A percentile compares a stretch with the other conserved stretches of the same genome.
Evolutionary conservation across 345 rosid species (phyloP).

Genomic region (Syzygium oleosum): DNA sequence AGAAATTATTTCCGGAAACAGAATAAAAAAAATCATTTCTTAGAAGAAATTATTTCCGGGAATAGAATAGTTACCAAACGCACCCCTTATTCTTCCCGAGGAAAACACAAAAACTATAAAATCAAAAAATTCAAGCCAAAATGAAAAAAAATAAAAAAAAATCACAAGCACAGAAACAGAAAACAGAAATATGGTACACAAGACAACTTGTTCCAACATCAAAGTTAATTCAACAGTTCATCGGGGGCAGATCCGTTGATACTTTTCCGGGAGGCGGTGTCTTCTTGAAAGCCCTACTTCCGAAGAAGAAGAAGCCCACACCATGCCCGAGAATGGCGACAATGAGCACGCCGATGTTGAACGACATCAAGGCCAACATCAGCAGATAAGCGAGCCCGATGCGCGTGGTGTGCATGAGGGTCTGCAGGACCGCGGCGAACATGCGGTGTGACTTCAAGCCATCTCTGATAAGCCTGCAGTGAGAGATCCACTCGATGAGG

Average conservation of each 20-base stretch:
- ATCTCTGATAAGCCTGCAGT: slow-evolving; percentile 9
- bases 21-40: too few relatives aligned
- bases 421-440: slow-evolving; percentile 32
- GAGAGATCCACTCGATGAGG: slow-evolving; percentile 23
- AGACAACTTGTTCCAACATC: background rate
- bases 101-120: background rate
- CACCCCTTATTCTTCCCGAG: background rate
- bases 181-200: background rate
- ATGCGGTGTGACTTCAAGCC: background rate
- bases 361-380: slow-evolving; percentile 89
- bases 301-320: slow-evolving; percentile 39
- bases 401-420: slow-evolving; percentile 31
- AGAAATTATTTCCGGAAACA: too few relatives aligned
- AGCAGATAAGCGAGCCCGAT: slow-evolving; percentile 52
- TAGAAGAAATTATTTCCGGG: too few relatives aligned
- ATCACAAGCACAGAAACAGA: background rate
- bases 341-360: slow-evolving; percentile 61
- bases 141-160: background rate
- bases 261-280: background rate
- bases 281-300: slow-evolving; percentile 24
- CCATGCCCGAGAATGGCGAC: slow-evolving; percentile 57
- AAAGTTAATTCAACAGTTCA: background rate
- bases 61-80: too few relatives aligned
- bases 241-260: slow-evolving; percentile 14
- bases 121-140: background rate